Evolutionary conservation across 139 green algal genomes (phyloP).

Genomic region (Gonium pectorale): DNA sequence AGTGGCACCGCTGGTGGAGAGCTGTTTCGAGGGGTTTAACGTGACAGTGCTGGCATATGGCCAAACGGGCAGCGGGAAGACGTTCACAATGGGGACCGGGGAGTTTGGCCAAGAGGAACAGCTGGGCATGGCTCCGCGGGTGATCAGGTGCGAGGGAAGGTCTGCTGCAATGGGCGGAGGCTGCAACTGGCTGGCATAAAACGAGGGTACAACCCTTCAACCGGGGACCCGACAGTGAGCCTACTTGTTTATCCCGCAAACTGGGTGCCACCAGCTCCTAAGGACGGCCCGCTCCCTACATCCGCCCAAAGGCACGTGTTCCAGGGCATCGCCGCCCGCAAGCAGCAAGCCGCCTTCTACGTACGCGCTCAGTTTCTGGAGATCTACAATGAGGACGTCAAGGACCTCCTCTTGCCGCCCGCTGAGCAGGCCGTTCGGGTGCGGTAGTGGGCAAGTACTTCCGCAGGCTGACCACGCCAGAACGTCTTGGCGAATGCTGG

Average conservation of each 20-base stretch:
- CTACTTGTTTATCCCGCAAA: no score
- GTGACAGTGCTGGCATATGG: constrained; percentile 70
- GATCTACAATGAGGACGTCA: constrained; percentile 69
- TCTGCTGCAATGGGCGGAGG: not conserved
- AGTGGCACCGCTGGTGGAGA: constrained; percentile 50
- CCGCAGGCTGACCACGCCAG: no score
- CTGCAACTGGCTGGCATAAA: not conserved
- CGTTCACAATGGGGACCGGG: constrained; percentile 60
- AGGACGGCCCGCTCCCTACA: no score
- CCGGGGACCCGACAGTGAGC: no score
- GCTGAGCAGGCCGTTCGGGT: constrained; percentile 1
- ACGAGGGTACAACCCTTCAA: no score
- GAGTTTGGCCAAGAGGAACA: constrained; percentile 1
- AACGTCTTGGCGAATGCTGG: no score
- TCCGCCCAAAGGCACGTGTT: constrained; percentile 30
- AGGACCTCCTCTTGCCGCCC: constrained; percentile 56
- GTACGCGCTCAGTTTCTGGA: constrained; percentile 62
- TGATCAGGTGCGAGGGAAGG: constrained; percentile 33
- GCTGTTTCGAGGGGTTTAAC: constrained; percentile 59
- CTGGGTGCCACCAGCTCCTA: no score
- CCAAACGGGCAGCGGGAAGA: constrained; percentile 68
- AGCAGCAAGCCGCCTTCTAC: not conserved
- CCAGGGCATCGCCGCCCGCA: constrained; percentile 6
- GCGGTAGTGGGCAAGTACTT: no score
- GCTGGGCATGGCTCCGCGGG: constrained; percentile 48